Percentiles rank a stretch among this genome's conserved stretches.
phyloP scores from a whole-genome alignment of 1,284 basidiomycete genomes.

The Ustilago cynodontis region DNA sequence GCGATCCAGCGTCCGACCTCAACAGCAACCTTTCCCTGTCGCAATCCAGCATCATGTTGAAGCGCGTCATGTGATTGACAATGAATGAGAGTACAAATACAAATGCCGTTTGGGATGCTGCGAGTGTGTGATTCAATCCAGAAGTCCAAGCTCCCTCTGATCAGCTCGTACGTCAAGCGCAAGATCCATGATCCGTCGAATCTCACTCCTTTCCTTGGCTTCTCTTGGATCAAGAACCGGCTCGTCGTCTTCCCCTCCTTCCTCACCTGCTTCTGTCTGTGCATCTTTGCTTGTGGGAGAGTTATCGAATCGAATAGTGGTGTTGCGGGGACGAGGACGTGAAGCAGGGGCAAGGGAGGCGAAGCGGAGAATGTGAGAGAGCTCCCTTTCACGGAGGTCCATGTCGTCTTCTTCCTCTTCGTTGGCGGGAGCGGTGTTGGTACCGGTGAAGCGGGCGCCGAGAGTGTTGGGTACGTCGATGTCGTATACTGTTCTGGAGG shows the following conservation, averaged over 20 bases:
- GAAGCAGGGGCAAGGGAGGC: slow-evolving; percentile 25
- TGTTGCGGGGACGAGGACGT: slow-evolving; percentile 6
- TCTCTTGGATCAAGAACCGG: slow-evolving; percentile 8
- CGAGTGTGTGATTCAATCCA: slow-evolving; percentile 20
- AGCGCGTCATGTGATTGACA: not conserved
- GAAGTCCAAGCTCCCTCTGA: slow-evolving; percentile 32
- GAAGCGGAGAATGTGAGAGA: slow-evolving; percentile 29
- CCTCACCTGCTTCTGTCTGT: not conserved
- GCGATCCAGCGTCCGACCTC: no score
- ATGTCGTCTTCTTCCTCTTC: slow-evolving; percentile 10
- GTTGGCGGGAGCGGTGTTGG: not conserved
- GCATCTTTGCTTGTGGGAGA: not conserved
- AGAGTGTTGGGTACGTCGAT: slow-evolving; percentile 42
- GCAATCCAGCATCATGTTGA: not conserved
- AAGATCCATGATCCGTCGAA: slow-evolving; percentile 22
- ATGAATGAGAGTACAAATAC: slow-evolving; percentile 11
- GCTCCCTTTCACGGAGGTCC: slow-evolving; percentile 6
- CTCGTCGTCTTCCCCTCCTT: slow-evolving; percentile 6
- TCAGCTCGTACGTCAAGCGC: slow-evolving; percentile 34
- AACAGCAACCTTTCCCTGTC: no score
- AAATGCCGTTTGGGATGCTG: not conserved
- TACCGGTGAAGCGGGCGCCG: slow-evolving; percentile 16
- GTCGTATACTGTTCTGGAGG: slow-evolving; percentile 15
- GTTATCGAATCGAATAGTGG: slow-evolving; percentile 3
- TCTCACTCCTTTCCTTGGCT: slow-evolving; percentile 11